These are phyloP conservation scores for Vigna angularis DNA, from an alignment of 306 rosid species.

Conservation along the genomic window DNA sequence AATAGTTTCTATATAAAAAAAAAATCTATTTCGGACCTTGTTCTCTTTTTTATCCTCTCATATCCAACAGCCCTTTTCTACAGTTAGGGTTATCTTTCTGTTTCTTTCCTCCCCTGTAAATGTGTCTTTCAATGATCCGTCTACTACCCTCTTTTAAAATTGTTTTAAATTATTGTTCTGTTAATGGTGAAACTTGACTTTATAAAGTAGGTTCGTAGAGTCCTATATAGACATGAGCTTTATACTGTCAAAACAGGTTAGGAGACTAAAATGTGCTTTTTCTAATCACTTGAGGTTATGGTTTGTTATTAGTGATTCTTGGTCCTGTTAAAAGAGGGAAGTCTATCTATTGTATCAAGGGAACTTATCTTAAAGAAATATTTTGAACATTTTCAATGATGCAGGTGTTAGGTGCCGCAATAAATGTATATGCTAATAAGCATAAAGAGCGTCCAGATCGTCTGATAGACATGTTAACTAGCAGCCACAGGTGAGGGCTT, in stretches of 20 bases:
- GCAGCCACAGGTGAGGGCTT: conserved; percentile 86
- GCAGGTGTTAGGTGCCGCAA: conserved; percentile 97
- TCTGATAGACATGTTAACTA: conserved; percentile 95
- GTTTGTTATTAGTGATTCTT: conserved; percentile 16
- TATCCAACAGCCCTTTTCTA: not conserved
- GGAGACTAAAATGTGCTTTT: conserved; percentile 22
- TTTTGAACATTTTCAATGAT: conserved; percentile 42
- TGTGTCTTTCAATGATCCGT: not conserved
- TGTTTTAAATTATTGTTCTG: conserved; percentile 18
- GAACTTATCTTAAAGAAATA: conserved; percentile 25
- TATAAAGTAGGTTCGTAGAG: conserved; percentile 6
- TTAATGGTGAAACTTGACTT: conserved; percentile 24
- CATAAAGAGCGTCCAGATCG: conserved; percentile 99
- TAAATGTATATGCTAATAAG: conserved; percentile 95
- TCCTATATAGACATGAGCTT: conserved; percentile 8
- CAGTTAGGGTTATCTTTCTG: not conserved
- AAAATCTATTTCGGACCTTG: not conserved
- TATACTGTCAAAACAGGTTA: conserved; percentile 28
- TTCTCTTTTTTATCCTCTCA: not conserved
- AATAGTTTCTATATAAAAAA: not conserved
- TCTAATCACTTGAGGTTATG: conserved; percentile 21
- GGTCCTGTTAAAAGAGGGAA: conserved; percentile 20
- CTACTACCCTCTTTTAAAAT: not conserved
- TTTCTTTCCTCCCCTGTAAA: not conserved
- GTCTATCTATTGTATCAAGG: conserved; percentile 1